Evolutionary conservation across 1,284 basidiomycete genomes (phyloP), one percentile per base, ranked within the genome.

Genomic region (Leucoagaricus sp.): DNA sequence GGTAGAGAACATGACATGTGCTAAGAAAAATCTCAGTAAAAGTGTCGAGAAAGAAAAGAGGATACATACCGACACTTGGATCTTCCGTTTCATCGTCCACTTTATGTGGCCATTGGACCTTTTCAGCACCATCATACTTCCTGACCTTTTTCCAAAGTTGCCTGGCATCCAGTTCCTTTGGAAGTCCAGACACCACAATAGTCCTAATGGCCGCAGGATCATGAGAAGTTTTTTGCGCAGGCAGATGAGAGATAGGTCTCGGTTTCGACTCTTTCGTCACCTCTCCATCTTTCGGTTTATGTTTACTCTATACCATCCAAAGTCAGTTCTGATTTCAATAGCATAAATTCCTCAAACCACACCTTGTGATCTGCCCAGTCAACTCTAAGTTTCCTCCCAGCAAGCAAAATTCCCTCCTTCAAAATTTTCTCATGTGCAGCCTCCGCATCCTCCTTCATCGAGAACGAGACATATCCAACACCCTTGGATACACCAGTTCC

Each of bases 381-480:
- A 1, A 93, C 84, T 51, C 91, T 79, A 59, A 96, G 73, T 63
- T 77, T 84, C 58, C 93, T 78, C 5, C 86, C 87, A 47, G 86
- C 81, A 42, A 91, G 67, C 29, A 66, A 65, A 38, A 91, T 73
- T 2, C 80, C 84, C 60, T 83, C 83, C 68, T 72, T 75, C 10
- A 75, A 72, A 46, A 87, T 78, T 53, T 83, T 82, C 40, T 85
- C 80, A 57, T 90, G 82, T 2, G 91, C 89, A 48, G 79, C 73
- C 67, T 91, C 82, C 3, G 96, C 97, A 75, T 99, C 97, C 65
- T 97, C 92, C 55, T 82, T 83, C 60, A 94, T 81, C 1, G 95
- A 87, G 73, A 96, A 99, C 0, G 94, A 90, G 59, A 98, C 94
- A 71, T 98, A 99, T 60, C 96, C 96, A n/a, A 98, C 94, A 63